These are phyloP conservation scores for Globomyces sp. DNA, from an alignment of 371 early-diverging fungal genomes.

Conservation along the genomic window DNA sequence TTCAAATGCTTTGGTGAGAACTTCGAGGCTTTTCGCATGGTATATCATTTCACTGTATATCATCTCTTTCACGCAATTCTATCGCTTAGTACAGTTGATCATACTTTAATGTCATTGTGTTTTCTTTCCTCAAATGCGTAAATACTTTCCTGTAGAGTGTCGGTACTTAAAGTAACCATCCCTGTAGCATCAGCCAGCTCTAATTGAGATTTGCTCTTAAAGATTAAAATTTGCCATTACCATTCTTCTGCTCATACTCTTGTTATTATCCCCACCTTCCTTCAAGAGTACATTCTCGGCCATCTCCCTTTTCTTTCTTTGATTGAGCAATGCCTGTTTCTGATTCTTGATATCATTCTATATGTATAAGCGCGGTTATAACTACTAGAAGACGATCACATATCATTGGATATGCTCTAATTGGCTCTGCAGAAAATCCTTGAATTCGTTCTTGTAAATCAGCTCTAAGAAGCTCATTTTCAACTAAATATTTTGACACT, in stretches of 20 bases:
- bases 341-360: background rate
- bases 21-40: slow-evolving; percentile 29
- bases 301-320: slow-evolving; percentile 7
- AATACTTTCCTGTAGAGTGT: slow-evolving; percentile 21
- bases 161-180: slow-evolving; percentile 12
- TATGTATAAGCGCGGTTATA: no score
- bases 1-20: slow-evolving; percentile 23
- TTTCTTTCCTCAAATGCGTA: slow-evolving; percentile 27
- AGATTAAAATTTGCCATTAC: background rate
- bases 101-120: slow-evolving; percentile 28
- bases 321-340: background rate
- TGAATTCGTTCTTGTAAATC: no score
- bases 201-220: slow-evolving; percentile 19
- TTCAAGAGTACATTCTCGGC: background rate
- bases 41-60: slow-evolving; percentile 32
- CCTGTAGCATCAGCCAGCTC: slow-evolving; percentile 27
- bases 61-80: slow-evolving; percentile 24
- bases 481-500: no score
- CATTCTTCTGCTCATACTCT: background rate
- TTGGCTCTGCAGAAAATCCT: no score
- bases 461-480: no score
- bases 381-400: no score
- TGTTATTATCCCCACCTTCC: background rate
- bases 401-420: no score
- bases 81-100: background rate